These are phyloP conservation scores for Saccharomyces hybrid DNA, from an alignment of 1,139 yeast species.

Conservation along the genomic window DNA sequence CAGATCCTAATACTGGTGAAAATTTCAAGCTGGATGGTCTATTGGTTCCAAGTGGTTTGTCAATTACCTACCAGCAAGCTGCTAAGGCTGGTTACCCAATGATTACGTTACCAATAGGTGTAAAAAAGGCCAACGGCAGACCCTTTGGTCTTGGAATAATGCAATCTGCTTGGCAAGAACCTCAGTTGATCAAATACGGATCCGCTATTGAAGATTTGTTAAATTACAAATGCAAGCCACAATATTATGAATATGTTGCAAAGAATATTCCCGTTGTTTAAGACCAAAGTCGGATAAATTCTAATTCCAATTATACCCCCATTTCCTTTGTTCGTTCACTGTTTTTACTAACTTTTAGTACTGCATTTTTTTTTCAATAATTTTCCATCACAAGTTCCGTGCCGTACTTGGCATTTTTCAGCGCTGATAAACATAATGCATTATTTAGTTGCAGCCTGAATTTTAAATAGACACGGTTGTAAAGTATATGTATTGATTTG, in stretches of 20 bases:
- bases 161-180: constrained; percentile 28
- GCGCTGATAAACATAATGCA: no score
- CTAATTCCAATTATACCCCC: neutral
- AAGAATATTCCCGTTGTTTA: constrained; percentile 21
- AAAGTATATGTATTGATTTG: no score
- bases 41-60: constrained; percentile 21
- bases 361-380: no score
- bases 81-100: constrained; percentile 26
- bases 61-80: constrained; percentile 25
- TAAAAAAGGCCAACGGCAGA: constrained; percentile 14
- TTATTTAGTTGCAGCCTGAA: no score
- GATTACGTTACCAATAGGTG: constrained; percentile 21
- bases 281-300: neutral
- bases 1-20: constrained; percentile 22
- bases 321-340: neutral
- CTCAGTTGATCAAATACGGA: constrained; percentile 23
- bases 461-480: no score
- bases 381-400: no score
- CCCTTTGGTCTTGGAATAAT: constrained; percentile 26
- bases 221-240: constrained; percentile 17
- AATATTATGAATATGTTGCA: constrained; percentile 20
- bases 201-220: constrained; percentile 27
- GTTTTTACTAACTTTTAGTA: neutral
- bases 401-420: no score
- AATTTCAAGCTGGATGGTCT: constrained; percentile 23